Evolutionary conservation across 495 filamentous ascomycete species (phyloP).

Genomic region (Lasiosphaeriaceae sp.): DNA sequence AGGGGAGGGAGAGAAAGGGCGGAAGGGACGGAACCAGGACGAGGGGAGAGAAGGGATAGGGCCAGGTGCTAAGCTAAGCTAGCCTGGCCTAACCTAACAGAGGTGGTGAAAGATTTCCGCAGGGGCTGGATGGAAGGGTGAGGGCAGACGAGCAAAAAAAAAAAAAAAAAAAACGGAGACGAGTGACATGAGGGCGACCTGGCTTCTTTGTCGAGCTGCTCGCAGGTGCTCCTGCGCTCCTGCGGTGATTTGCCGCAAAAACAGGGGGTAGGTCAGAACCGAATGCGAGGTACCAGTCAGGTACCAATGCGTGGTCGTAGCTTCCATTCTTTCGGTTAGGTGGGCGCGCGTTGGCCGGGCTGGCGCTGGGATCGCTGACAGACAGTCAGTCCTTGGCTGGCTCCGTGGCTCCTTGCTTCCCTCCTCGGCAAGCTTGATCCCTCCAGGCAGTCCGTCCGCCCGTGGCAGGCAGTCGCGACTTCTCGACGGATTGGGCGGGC

Average conservation of each 20-base stretch:
- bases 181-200: not conserved
- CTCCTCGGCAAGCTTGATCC: slow-evolving; percentile 3
- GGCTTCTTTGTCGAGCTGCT: not conserved
- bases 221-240: not conserved
- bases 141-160: not conserved
- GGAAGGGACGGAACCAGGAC: slow-evolving; percentile 28
- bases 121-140: slow-evolving; percentile 14
- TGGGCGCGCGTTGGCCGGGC: slow-evolving; percentile 1
- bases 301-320: slow-evolving; percentile 2
- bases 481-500: not conserved
- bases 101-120: slow-evolving; percentile 7
- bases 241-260: too few species aligned
- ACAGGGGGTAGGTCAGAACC: not conserved
- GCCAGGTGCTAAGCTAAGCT: slow-evolving; percentile 5
- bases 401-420: slow-evolving; percentile 19
- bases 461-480: not conserved
- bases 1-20: slow-evolving; percentile 17
- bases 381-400: too few species aligned
- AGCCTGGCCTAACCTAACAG: not conserved
- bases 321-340: slow-evolving; percentile 16
- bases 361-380: slow-evolving; percentile 8
- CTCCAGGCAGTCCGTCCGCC: not conserved
- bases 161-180: not conserved
- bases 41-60: slow-evolving; percentile 25
- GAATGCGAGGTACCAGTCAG: slow-evolving; percentile 5